phyloP scores from a whole-genome alignment of 1,284 basidiomycete genomes.

The Ganoderma lingzhi region DNA sequence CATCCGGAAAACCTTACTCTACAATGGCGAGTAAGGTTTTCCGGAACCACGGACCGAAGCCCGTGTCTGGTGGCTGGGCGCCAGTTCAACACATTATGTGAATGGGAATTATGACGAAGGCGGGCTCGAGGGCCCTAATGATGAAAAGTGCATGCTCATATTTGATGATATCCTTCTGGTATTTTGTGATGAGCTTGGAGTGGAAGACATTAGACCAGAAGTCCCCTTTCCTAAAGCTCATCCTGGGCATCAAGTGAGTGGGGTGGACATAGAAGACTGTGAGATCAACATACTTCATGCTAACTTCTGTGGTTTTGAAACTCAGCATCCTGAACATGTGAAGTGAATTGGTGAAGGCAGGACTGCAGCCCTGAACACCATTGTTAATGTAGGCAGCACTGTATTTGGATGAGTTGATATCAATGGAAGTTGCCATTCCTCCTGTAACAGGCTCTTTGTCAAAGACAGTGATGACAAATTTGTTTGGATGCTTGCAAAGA shows the following conservation, averaged over 20 bases:
- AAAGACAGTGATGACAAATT: conserved; percentile 62
- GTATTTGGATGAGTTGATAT: conserved; percentile 55
- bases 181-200: conserved; percentile 57
- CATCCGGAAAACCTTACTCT: too few relatives aligned
- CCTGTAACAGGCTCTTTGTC: conserved; percentile 61
- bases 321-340: conserved; percentile 64
- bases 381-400: conserved; percentile 68
- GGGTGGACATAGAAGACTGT: not conserved
- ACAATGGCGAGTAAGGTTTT: too few relatives aligned
- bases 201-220: conserved; percentile 78
- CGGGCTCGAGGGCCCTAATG: conserved; percentile 58
- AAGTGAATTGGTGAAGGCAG: conserved; percentile 67
- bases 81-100: conserved; percentile 47
- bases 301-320: conserved; percentile 59
- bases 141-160: conserved; percentile 65
- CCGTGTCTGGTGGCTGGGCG: too few relatives aligned
- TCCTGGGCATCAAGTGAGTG: conserved; percentile 35
- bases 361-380: conserved; percentile 62
- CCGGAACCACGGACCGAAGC: too few relatives aligned
- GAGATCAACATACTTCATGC: conserved; percentile 51
- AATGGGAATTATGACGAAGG: conserved; percentile 68
- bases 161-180: conserved; percentile 62
- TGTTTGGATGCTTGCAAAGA: conserved; percentile 59
- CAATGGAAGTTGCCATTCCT: conserved; percentile 68
- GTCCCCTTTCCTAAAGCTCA: conserved; percentile 68